phyloP scores from a whole-genome alignment of 1,139 yeast genomes.

The Diutina rugosa region DNA sequence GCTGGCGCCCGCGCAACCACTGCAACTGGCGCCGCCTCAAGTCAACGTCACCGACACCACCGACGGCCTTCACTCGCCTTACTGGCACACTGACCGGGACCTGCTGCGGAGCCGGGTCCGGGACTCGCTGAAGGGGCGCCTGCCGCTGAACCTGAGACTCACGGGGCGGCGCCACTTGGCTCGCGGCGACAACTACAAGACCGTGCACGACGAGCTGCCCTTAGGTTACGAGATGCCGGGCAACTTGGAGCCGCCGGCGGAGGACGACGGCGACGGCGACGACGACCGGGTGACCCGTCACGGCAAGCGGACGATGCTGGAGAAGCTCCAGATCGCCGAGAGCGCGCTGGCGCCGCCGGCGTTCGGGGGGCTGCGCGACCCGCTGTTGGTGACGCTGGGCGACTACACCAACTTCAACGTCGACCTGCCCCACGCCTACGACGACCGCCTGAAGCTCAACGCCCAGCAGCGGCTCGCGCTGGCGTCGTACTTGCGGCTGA shows the following conservation, averaged over 20 bases:
- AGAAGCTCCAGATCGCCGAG: neutral
- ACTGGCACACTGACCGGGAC: neutral
- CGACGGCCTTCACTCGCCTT: neutral
- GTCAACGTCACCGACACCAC: neutral
- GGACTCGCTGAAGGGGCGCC: neutral
- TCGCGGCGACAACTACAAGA: constrained; percentile 53
- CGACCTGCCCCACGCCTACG: constrained; percentile 16
- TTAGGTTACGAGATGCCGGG: constrained; percentile 33
- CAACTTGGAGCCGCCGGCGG: constrained; percentile 13
- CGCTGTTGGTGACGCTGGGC: constrained; percentile 34
- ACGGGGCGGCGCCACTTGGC: constrained; percentile 41
- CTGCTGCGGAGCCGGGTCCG: neutral
- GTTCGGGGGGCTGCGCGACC: constrained; percentile 11
- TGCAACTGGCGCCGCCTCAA: neutral
- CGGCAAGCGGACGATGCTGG: constrained; percentile 31
- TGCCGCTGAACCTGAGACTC: neutral
- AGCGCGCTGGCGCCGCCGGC: neutral
- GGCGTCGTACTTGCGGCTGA: constrained; percentile 42
- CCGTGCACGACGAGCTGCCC: constrained; percentile 27
- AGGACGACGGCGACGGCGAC: constrained; percentile 12
- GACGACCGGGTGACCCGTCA: constrained; percentile 30
- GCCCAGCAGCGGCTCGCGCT: constrained; percentile 22
- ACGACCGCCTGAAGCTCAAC: constrained; percentile 12
- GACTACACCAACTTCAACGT: constrained; percentile 37
- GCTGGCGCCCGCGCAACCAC: neutral